Conservation (phyloP, 768 basidiomycete genomes). For the Macrocybe gigantea region DNA sequence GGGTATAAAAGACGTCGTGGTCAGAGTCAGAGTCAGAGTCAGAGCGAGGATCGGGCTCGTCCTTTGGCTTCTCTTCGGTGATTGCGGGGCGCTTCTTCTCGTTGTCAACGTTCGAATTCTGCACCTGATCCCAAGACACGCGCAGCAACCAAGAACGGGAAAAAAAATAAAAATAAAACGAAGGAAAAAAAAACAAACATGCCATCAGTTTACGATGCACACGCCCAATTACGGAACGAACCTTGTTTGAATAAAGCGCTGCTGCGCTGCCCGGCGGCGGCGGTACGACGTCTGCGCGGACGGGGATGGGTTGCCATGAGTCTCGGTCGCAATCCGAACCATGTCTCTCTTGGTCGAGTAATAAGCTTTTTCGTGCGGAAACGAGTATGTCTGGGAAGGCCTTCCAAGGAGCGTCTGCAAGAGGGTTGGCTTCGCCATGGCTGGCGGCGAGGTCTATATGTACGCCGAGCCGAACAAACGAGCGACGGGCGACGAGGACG, state of each 20-base stretch:
- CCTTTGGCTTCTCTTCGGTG: conserved; percentile 9
- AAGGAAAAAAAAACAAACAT: no score
- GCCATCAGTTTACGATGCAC: no score
- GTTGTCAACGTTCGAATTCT: no score
- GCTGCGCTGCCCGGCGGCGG: background rate
- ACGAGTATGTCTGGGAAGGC: conserved; percentile 59
- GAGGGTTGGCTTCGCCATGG: conserved; percentile 51
- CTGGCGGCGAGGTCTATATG: background rate
- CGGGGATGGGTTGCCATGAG: conserved; percentile 2
- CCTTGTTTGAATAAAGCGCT: no score
- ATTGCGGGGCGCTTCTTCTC: background rate
- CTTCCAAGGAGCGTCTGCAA: conserved; percentile 55
- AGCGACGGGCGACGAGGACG: no score
- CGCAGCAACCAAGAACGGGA: no score
- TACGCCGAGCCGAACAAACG: no score
- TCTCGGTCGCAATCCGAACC: conserved; percentile 41
- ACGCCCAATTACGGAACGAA: no score
- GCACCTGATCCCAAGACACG: no score
- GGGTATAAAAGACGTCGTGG: conserved; percentile 59
- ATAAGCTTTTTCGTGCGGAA: conserved; percentile 40
- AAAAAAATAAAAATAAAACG: no score
- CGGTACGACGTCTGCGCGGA: no score
- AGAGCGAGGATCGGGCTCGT: conserved; percentile 14
- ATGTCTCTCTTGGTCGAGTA: conserved; percentile 47
- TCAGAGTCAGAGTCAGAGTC: conserved; percentile 23